phyloP scores from a whole-genome alignment of 2,329 filamentous ascomycete genomes.

The Pyrenochaeta sp. region DNA sequence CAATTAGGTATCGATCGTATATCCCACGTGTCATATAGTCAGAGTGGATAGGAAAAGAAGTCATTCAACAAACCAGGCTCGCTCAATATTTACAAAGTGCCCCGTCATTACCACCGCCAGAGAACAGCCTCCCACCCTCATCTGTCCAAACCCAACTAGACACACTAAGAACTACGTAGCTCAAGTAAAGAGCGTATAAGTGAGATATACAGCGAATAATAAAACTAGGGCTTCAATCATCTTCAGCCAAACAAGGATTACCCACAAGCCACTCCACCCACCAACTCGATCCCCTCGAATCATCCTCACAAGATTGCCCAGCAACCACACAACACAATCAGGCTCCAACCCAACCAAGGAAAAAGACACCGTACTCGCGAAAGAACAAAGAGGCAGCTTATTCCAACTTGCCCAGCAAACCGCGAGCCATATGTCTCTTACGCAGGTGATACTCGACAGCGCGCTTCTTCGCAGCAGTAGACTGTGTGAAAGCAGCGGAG shows the following conservation, averaged over 20 bases:
- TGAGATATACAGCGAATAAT: constrained; percentile 6
- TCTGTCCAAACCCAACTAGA: constrained; percentile 9
- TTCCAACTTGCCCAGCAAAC: constrained; percentile 45
- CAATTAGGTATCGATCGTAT: no score
- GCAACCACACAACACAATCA: no score
- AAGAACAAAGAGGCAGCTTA: constrained; percentile 15
- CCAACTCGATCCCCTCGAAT: neutral
- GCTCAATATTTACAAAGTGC: neutral
- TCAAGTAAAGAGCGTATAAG: constrained; percentile 22
- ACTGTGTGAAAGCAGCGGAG: constrained; percentile 71
- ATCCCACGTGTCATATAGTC: no score
- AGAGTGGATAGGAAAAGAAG: neutral
- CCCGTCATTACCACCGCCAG: neutral
- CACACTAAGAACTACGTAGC: constrained; percentile 7
- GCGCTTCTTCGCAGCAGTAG: constrained; percentile 65
- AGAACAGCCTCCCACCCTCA: neutral
- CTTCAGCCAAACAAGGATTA: neutral
- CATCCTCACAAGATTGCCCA: constrained; percentile 15
- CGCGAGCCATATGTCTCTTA: constrained; percentile 49
- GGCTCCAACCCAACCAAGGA: no score
- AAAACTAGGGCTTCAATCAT: no score
- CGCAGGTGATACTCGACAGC: constrained; percentile 64
- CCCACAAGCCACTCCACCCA: neutral
- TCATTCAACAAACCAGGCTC: neutral
- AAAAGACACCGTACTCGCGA: neutral